Conservation (phyloP, 2,329 filamentous ascomycete genomes). For the Raffaelea albimanens region DNA sequence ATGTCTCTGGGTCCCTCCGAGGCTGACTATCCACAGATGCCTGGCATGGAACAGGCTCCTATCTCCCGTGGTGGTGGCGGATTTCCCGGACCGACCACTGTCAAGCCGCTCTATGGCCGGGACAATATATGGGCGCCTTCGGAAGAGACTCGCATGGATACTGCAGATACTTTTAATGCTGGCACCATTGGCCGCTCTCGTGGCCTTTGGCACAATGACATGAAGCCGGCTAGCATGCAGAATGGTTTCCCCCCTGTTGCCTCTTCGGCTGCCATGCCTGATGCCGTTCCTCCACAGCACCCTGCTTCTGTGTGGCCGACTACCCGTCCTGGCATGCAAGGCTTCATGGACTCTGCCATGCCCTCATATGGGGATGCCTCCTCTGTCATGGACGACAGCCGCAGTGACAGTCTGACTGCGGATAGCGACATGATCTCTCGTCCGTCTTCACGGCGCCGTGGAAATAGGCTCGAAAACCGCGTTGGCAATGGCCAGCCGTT, state of each 20-base stretch:
- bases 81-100: conserved; percentile 15
- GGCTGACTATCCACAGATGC: conserved; percentile 15
- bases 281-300: conserved; percentile 20
- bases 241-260: conserved; percentile 15
- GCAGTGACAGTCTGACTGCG: conserved; percentile 35
- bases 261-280: conserved; percentile 20
- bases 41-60: conserved; percentile 3
- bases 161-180: conserved; percentile 42
- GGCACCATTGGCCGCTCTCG: conserved; percentile 17
- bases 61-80: conserved; percentile 10
- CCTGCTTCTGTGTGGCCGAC: conserved; percentile 38
- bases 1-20: conserved; percentile 36
- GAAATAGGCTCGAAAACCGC: conserved; percentile 35
- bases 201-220: conserved; percentile 17
- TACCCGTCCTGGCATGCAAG: conserved; percentile 27
- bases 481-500: conserved; percentile 20
- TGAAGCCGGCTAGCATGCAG: conserved; percentile 29
- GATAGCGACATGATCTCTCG: conserved; percentile 40
- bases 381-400: conserved; percentile 29
- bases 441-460: conserved; percentile 31
- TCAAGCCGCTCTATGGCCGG: conserved; percentile 27
- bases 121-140: conserved; percentile 42
- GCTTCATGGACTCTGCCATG: conserved; percentile 27
- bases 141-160: conserved; percentile 49
- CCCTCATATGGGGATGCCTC: conserved; percentile 22